A percentile compares a stretch with the other conserved stretches of the same genome.
Conservation (phyloP, 73 alveolate genomes). For the Uronychia binucleata region DNA sequence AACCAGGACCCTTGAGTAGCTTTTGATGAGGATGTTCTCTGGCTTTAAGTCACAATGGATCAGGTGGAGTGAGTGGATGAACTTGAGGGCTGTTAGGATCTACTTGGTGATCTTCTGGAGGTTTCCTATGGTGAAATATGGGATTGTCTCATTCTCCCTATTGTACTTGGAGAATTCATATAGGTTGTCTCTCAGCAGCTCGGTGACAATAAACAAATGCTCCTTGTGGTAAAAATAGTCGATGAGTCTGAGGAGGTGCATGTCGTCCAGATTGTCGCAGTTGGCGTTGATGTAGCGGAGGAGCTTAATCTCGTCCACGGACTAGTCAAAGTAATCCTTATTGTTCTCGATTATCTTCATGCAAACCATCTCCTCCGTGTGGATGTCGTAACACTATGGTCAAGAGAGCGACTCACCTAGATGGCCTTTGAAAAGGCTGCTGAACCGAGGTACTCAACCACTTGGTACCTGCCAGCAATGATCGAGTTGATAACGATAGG, state of each 20-base stretch:
- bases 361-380: constrained; percentile 97
- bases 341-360: constrained; percentile 99
- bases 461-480: constrained; percentile 97
- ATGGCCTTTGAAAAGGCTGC: constrained; percentile 99
- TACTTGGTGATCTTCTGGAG: constrained; percentile 92
- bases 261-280: constrained; percentile 95
- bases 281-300: constrained; percentile 94
- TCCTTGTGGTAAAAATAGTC: constrained; percentile 98
- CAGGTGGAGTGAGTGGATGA: constrained; percentile 83
- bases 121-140: constrained; percentile 94
- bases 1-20: constrained; percentile 80
- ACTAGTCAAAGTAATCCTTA: constrained; percentile 98
- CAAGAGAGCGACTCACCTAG: not conserved
- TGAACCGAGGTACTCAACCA: constrained; percentile 97
- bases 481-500: constrained; percentile 93
- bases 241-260: constrained; percentile 83
- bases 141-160: constrained; percentile 89
- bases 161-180: constrained; percentile 98
- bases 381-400: constrained; percentile 90
- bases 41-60: constrained; percentile 98
- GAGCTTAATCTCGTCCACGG: constrained; percentile 98
- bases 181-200: constrained; percentile 97
- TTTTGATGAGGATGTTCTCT: constrained; percentile 95
- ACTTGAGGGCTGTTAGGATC: constrained; percentile 91
- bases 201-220: constrained; percentile 97